Evolutionary conservation across 495 filamentous ascomycete species (phyloP).

Genomic region (Podospora bellae-mahoneyi): DNA sequence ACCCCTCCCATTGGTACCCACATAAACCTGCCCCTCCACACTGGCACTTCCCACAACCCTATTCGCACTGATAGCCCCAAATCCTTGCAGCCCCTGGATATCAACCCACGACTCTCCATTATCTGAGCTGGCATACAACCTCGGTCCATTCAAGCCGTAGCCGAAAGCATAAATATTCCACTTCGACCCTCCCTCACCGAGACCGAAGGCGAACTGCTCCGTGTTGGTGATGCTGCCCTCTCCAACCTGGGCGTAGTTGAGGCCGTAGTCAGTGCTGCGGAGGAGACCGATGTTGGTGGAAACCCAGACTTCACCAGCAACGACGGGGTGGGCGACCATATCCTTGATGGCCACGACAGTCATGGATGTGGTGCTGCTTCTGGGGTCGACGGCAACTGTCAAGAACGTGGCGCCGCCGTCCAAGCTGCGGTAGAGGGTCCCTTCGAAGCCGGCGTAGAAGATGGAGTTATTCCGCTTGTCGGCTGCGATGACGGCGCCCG

Average conservation of each 20-base stretch:
- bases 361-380: constrained; percentile 32
- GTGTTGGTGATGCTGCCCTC: constrained; percentile 36
- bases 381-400: constrained; percentile 10
- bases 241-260: constrained; percentile 42
- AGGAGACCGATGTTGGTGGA: constrained; percentile 53
- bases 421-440: constrained; percentile 46
- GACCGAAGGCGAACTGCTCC: constrained; percentile 47
- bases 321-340: constrained; percentile 48
- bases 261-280: constrained; percentile 49
- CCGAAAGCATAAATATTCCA: constrained; percentile 54
- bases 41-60: constrained; percentile 49
- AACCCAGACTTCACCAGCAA: constrained; percentile 52
- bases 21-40: constrained; percentile 51
- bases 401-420: constrained; percentile 47
- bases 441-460: constrained; percentile 51
- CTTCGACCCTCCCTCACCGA: constrained; percentile 28
- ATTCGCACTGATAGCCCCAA: constrained; percentile 47
- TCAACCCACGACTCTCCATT: constrained; percentile 49
- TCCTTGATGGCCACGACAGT: constrained; percentile 41
- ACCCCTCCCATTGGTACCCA: constrained; percentile 58
- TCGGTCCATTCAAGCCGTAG: constrained; percentile 39
- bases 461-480: constrained; percentile 51
- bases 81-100: constrained; percentile 52
- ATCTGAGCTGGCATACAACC: constrained; percentile 52
- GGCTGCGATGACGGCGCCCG: constrained; percentile 46